Conservation (phyloP, 1,284 basidiomycete genomes). For the Rhodotorula glutinis region DNA sequence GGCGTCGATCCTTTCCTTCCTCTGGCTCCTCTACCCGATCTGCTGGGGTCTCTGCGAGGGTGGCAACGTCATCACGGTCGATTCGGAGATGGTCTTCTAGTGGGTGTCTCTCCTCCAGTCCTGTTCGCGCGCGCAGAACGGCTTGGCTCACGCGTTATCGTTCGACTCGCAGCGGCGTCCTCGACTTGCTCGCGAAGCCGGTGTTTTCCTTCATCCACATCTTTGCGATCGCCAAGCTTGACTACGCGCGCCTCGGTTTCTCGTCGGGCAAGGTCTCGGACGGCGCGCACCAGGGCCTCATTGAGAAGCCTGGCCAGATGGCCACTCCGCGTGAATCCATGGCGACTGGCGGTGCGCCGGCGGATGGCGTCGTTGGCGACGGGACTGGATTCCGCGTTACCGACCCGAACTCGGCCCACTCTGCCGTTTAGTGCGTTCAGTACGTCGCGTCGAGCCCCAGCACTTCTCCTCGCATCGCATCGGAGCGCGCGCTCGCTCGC, state of each 20-base stretch:
- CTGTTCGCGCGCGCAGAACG: too few species aligned
- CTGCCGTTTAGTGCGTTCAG: too few species aligned
- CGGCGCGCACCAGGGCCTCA: conserved; percentile 23
- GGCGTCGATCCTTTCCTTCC: conserved; percentile 52
- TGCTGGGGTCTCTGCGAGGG: conserved; percentile 54
- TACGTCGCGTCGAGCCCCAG: too few species aligned
- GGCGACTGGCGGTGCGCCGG: not conserved
- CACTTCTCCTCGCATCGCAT: too few species aligned
- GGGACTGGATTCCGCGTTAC: too few species aligned
- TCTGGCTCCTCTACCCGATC: conserved; percentile 57
- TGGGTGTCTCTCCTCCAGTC: too few species aligned
- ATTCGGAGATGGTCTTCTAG: conserved; percentile 48
- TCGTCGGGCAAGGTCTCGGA: conserved; percentile 25
- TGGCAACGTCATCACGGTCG: conserved; percentile 53
- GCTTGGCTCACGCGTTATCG: too few species aligned
- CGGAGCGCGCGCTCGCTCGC: too few species aligned
- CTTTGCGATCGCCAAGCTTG: not conserved
- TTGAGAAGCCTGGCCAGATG: not conserved
- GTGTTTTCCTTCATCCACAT: conserved; percentile 50
- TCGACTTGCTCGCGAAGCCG: conserved; percentile 60
- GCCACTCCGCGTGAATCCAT: conserved; percentile 16
- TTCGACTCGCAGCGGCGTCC: too few species aligned
- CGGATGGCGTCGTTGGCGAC: not conserved
- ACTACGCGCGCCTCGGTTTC: not conserved
- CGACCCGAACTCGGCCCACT: too few species aligned